Percentiles rank a stretch among this genome's conserved stretches.
Conservation (phyloP, 2,329 filamentous ascomycete species). For the Colletotrichum karsti region DNA sequence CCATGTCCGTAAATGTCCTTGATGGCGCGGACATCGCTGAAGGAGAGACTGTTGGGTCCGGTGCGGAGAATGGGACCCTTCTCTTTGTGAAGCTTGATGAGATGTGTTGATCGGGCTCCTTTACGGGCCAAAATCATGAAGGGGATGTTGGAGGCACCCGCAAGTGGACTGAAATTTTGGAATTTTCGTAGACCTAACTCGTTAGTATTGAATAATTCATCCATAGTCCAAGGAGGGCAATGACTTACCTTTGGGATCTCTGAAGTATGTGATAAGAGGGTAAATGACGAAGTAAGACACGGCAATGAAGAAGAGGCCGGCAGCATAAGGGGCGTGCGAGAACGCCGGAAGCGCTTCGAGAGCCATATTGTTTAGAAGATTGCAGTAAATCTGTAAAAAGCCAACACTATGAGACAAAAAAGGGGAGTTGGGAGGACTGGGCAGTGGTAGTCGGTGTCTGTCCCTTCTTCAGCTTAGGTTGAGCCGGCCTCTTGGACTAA, state of each 20-base stretch:
- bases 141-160: slow-evolving; percentile 53
- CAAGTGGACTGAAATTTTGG: slow-evolving; percentile 50
- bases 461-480: neutral
- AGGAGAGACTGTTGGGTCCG: slow-evolving; percentile 53
- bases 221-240: neutral
- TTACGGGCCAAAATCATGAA: slow-evolving; percentile 54
- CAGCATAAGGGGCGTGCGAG: slow-evolving; percentile 1
- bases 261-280: slow-evolving; percentile 51
- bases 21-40: slow-evolving; percentile 48
- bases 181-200: slow-evolving; percentile 51
- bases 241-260: slow-evolving; percentile 48
- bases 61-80: slow-evolving; percentile 52
- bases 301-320: slow-evolving; percentile 27
- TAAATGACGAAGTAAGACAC: slow-evolving; percentile 45
- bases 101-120: slow-evolving; percentile 51
- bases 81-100: slow-evolving; percentile 52
- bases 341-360: neutral
- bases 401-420: neutral
- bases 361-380: neutral
- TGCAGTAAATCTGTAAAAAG: neutral
- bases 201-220: neutral
- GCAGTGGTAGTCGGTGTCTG: neutral
- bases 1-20: slow-evolving; percentile 61
- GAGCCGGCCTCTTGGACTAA: slow-evolving; percentile 1
- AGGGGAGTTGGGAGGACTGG: neutral